phyloP scores from a whole-genome alignment of 1,284 basidiomycete genomes.

The Athelia sp. region DNA sequence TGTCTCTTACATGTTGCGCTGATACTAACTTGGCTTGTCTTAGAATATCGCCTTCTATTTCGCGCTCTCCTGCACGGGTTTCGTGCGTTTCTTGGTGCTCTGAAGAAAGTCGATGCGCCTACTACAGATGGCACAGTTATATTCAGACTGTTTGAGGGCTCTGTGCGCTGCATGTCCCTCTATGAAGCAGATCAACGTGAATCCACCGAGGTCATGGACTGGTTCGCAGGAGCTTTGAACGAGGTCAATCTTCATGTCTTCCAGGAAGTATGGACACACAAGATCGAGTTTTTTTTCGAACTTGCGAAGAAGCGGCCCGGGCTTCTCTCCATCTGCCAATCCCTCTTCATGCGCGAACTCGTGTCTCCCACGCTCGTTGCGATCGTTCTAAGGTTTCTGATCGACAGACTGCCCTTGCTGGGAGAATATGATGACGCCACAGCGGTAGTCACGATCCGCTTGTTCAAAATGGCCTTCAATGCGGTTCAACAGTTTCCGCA shows the following conservation, averaged over 20 bases:
- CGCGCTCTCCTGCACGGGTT: conserved; percentile 90
- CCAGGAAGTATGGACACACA: conserved; percentile 91
- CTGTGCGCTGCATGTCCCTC: conserved; percentile 81
- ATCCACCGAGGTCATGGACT: conserved; percentile 84
- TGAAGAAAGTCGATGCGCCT: conserved; percentile 79
- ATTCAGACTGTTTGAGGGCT: conserved; percentile 83
- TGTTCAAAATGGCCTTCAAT: conserved; percentile 97
- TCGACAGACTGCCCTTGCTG: conserved; percentile 78
- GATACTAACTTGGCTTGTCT: conserved; percentile 7
- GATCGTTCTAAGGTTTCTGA: conserved; percentile 86
- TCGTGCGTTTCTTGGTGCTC: conserved; percentile 74
- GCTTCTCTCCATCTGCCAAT: conserved; percentile 84
- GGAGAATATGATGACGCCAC: conserved; percentile 84
- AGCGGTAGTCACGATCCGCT: conserved; percentile 77
- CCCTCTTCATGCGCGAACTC: conserved; percentile 79
- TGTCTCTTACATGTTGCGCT: not conserved
- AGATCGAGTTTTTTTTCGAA: conserved; percentile 86
- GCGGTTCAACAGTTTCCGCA: conserved; percentile 80
- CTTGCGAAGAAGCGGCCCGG: conserved; percentile 73
- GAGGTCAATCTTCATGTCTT: conserved; percentile 90
- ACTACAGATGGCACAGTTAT: conserved; percentile 86
- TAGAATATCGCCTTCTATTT: conserved; percentile 84
- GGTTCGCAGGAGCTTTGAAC: conserved; percentile 73
- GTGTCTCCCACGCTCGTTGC: conserved; percentile 91
- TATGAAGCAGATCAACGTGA: conserved; percentile 85